phyloP scores from a whole-genome alignment of 2,329 filamentous ascomycete genomes.

The Neurospora sp. region DNA sequence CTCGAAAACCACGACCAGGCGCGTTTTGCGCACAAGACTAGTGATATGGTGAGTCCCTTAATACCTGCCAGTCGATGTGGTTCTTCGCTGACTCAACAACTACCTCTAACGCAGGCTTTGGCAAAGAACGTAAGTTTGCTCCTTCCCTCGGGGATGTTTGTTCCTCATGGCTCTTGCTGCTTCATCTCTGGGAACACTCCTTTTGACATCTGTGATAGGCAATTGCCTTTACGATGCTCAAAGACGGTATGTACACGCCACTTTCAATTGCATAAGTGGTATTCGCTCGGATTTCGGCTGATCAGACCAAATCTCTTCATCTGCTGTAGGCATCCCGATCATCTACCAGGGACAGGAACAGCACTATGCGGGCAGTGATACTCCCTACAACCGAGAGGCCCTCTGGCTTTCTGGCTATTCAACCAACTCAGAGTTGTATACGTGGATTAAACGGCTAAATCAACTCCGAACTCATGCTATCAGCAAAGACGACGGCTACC shows the following conservation, averaged over 20 bases:
- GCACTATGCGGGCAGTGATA: slow-evolving; percentile 32
- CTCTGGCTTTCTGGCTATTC: slow-evolving; percentile 38
- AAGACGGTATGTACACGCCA: slow-evolving; percentile 26
- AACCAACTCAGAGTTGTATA: slow-evolving; percentile 33
- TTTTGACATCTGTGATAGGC: slow-evolving; percentile 16
- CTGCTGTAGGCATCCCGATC: slow-evolving; percentile 37
- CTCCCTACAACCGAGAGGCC: slow-evolving; percentile 39
- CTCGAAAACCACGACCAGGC: slow-evolving; percentile 40
- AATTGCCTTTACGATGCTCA: slow-evolving; percentile 43
- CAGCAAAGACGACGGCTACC: slow-evolving; percentile 26
- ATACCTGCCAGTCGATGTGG: neutral
- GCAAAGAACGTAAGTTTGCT: slow-evolving; percentile 32
- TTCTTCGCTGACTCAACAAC: neutral
- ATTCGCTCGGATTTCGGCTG: neutral
- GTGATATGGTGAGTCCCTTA: slow-evolving; percentile 26
- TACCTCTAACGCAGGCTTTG: slow-evolving; percentile 21
- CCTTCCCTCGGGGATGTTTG: neutral
- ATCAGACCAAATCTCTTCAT: neutral
- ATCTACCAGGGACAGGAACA: slow-evolving; percentile 52
- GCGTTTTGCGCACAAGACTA: slow-evolving; percentile 34
- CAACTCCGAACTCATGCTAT: slow-evolving; percentile 37
- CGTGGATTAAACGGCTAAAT: slow-evolving; percentile 37
- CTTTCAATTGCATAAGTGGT: neutral
- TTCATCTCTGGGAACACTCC: neutral
- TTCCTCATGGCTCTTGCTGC: neutral